Evolutionary conservation across 1,139 yeast species (phyloP), one percentile per base, ranked within the genome.

Genomic region (Spathaspora jeffriesii): DNA sequence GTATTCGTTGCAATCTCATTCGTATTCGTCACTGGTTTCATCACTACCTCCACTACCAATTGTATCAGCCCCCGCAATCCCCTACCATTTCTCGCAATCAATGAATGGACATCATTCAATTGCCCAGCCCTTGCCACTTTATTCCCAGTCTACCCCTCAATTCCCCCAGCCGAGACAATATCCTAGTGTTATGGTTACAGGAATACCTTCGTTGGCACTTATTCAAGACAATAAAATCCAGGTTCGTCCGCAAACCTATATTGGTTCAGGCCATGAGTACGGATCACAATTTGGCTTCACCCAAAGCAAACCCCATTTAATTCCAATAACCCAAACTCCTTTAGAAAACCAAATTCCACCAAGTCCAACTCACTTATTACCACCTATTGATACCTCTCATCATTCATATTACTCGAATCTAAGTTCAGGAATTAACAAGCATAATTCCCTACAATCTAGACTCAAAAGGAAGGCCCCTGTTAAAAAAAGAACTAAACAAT

Each of bases 401-500:
- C n/a, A n/a, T n/a, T n/a, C n/a, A 30, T 30, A 30, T 30, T 30
- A 30, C 34, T 4, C 34, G 4, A 30, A 14, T 14, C 18, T 34
- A 11, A 34, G 36, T 31, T 15, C 36, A 15, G 36, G 22, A 18
- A 34, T 34, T 17, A 34, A 34, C 20, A 34, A 17, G 11, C 23
- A 34, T 13, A 34, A 34, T 13, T n/a, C 38, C 18, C 7, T 34
- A 34, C 38, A 34, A 34, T 34, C 38, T 34, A 9, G 38, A 18
- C n/a, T 34, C 38, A 34, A 34, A 13, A 18, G 23, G 4, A 34
- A 34, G 13, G 18, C 18, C 5, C 37, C 44, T 36, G 51, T 21
- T 47, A 45, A 42, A 23, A 53, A 61, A 23, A 64, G 59, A 52
- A 54, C 67, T 4, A 70, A 70, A 49, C 73, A 67, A 53, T 63